Evolutionary conservation across 768 basidiomycete genomes (phyloP).

Genomic region (Tricholoma sp.): DNA sequence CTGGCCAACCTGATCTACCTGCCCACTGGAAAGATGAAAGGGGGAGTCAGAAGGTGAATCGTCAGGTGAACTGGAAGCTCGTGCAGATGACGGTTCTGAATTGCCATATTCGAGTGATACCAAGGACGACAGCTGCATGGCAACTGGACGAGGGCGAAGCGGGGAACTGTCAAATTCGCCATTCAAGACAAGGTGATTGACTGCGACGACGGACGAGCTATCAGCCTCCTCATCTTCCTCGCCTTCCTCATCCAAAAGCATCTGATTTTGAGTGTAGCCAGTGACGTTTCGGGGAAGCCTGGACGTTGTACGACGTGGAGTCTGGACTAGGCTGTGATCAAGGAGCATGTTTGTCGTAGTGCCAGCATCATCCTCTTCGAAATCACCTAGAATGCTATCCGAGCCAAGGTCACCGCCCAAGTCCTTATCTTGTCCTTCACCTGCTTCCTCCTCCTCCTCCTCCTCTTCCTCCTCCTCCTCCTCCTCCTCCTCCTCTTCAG

Average conservation of each 20-base stretch:
- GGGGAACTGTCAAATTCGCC: constrained; percentile 2
- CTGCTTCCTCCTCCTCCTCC: constrained; percentile 8
- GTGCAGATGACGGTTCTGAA: neutral
- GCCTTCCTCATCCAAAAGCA: constrained; percentile 2
- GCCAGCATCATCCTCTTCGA: constrained; percentile 12
- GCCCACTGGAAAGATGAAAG: neutral
- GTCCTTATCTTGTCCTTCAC: constrained; percentile 9
- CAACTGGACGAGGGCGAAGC: neutral
- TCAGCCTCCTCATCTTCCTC: neutral
- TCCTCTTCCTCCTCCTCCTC: constrained; percentile 27
- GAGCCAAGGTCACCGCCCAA: neutral
- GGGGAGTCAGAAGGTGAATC: neutral
- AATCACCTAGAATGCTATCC: constrained; percentile 1
- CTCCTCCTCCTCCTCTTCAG: constrained; percentile 22
- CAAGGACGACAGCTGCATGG: neutral
- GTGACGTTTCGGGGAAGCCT: neutral
- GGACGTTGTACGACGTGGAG: neutral
- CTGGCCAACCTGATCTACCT: neutral
- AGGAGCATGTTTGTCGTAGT: constrained; percentile 14
- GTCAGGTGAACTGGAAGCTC: neutral
- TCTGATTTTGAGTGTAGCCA: neutral
- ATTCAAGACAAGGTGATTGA: constrained; percentile 3
- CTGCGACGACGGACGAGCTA: neutral
- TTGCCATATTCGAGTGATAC: neutral
- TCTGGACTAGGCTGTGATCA: neutral